These are phyloP conservation scores for Beauveria sp. DNA, from an alignment of 2,329 filamentous ascomycete species.

Conservation along the genomic window DNA sequence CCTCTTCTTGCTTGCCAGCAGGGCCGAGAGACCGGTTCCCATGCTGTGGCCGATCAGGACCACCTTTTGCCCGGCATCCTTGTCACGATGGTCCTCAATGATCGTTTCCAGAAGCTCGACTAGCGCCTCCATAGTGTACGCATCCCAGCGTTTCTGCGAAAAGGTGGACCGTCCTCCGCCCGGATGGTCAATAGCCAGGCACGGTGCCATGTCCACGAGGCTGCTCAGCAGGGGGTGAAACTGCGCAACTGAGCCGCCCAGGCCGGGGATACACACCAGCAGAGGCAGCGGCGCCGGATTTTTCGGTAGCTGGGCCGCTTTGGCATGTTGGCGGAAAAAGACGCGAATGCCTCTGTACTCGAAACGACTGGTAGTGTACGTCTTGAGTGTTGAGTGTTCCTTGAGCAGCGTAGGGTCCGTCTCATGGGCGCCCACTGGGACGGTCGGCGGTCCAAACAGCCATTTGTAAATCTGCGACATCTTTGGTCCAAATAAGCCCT, in stretches of 20 bases:
- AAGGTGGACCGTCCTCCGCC: conserved; percentile 81
- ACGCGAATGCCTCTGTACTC: conserved; percentile 72
- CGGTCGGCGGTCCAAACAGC: conserved; percentile 16
- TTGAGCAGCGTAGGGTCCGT: conserved; percentile 75
- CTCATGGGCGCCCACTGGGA: conserved; percentile 24
- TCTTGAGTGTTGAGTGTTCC: conserved; percentile 63
- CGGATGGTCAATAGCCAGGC: conserved; percentile 77
- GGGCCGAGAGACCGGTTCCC: conserved; percentile 71
- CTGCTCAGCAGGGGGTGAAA: conserved; percentile 77
- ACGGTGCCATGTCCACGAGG: conserved; percentile 74
- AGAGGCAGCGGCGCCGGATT: conserved; percentile 70
- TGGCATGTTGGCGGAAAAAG: conserved; percentile 76
- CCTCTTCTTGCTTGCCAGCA: conserved; percentile 47
- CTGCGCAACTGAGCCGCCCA: conserved; percentile 87
- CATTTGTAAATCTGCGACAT: conserved; percentile 8
- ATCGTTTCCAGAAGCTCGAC: conserved; percentile 66
- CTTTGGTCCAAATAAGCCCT: background rate
- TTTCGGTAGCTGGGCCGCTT: conserved; percentile 71
- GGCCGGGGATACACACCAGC: conserved; percentile 83
- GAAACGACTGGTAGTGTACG: conserved; percentile 63
- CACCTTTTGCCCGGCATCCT: conserved; percentile 58
- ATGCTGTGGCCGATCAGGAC: conserved; percentile 85
- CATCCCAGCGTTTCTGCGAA: conserved; percentile 60
- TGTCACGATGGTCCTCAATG: conserved; percentile 66
- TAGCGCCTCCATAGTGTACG: conserved; percentile 72